Percentiles rank a stretch among this genome's conserved stretches.
Conservation (phyloP, 2,329 filamentous ascomycete species). For the Calonectria honghensis region DNA sequence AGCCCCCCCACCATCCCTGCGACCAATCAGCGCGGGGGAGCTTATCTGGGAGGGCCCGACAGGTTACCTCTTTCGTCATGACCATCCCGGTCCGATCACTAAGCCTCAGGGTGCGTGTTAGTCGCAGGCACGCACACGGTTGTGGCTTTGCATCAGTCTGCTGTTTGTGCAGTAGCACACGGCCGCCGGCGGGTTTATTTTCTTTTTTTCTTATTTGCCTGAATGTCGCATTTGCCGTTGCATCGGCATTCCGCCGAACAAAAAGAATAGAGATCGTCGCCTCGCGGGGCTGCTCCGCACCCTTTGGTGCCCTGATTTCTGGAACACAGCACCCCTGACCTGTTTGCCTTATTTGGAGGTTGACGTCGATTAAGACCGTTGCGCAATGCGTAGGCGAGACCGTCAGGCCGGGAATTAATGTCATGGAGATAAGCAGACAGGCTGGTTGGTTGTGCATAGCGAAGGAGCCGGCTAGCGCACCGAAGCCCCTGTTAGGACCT, state of each 20-base stretch:
- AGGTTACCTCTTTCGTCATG: conserved; percentile 42
- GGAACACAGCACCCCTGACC: neutral
- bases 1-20: conserved; percentile 48
- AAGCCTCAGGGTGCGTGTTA: conserved; percentile 27
- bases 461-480: conserved; percentile 18
- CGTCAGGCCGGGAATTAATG: conserved; percentile 5
- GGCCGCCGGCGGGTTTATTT: neutral
- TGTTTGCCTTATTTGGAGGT: conserved; percentile 7
- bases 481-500: conserved; percentile 13
- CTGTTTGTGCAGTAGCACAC: neutral
- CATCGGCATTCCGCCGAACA: conserved; percentile 6
- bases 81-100: neutral
- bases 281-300: neutral
- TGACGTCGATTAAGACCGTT: neutral
- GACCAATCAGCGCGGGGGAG: conserved; percentile 51
- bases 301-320: neutral
- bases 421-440: conserved; percentile 14
- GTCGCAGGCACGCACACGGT: conserved; percentile 12
- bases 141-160: conserved; percentile 17
- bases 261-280: neutral
- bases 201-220: conserved; percentile 2
- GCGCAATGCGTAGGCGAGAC: neutral
- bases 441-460: conserved; percentile 11
- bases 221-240: conserved; percentile 16
- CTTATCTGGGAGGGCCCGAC: conserved; percentile 53